These are phyloP conservation scores for Xylaria palmicola DNA, from an alignment of 495 filamentous ascomycete species.

Conservation along the genomic window DNA sequence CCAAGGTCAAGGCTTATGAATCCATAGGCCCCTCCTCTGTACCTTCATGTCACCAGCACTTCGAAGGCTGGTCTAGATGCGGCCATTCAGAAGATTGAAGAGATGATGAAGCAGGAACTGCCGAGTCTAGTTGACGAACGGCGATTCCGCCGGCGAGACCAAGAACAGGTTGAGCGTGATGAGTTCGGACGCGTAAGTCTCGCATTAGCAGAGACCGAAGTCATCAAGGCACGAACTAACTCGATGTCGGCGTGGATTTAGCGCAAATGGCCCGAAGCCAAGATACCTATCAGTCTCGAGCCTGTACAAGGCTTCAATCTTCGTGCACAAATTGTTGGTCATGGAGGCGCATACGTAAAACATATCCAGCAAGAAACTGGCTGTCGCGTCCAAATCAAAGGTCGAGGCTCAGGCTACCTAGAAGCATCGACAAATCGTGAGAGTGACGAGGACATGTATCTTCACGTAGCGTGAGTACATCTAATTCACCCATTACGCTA, in stretches of 20 bases:
- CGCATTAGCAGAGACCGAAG: neutral
- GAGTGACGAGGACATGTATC: slow-evolving; percentile 92
- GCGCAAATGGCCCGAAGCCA: slow-evolving; percentile 99
- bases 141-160: slow-evolving; percentile 84
- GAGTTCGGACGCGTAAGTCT: slow-evolving; percentile 83
- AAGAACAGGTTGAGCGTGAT: slow-evolving; percentile 88
- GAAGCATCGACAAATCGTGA: slow-evolving; percentile 79
- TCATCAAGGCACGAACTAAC: neutral
- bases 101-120: slow-evolving; percentile 93
- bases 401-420: slow-evolving; percentile 91
- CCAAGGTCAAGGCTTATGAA: slow-evolving; percentile 7
- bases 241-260: slow-evolving; percentile 31
- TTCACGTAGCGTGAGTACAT: slow-evolving; percentile 82
- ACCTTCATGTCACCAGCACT: slow-evolving; percentile 92
- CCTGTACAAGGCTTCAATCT: slow-evolving; percentile 95
- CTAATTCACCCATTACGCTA: neutral
- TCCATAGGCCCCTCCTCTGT: slow-evolving; percentile 87
- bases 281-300: slow-evolving; percentile 85
- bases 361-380: slow-evolving; percentile 93
- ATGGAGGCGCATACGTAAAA: slow-evolving; percentile 91
- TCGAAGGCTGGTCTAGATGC: slow-evolving; percentile 87
- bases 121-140: slow-evolving; percentile 95
- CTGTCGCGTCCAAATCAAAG: slow-evolving; percentile 97
- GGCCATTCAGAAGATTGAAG: slow-evolving; percentile 81
- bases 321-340: slow-evolving; percentile 90